Conservation (phyloP, 2,329 filamentous ascomycete genomes). For the Aspergillus calidoustus region DNA sequence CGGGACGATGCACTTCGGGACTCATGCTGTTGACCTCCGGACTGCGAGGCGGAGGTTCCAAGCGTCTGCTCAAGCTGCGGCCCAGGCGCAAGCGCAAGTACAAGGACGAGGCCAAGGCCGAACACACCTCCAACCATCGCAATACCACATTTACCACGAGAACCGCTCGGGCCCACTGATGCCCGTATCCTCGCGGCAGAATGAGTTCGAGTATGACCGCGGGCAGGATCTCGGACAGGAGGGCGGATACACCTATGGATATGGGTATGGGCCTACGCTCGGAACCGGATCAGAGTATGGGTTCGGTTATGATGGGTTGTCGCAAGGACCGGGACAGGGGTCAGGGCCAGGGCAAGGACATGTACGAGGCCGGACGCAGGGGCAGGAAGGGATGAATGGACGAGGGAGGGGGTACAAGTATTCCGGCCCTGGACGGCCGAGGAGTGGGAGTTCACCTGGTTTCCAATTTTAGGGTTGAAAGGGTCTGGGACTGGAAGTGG, state of each 20-base stretch:
- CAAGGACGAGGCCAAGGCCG: neutral
- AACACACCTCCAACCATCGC: constrained; percentile 10
- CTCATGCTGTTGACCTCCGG: constrained; percentile 37
- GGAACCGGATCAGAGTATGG: neutral
- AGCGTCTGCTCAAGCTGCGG: constrained; percentile 23
- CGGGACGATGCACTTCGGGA: constrained; percentile 29
- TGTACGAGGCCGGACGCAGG: constrained; percentile 18
- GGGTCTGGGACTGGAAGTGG: neutral
- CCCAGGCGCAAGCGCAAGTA: neutral
- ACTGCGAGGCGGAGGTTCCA: constrained; percentile 33
- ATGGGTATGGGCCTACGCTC: neutral
- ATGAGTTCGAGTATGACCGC: neutral
- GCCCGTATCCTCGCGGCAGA: neutral
- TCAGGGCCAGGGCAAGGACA: neutral
- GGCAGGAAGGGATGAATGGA: neutral
- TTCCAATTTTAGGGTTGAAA: neutral
- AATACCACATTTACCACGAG: constrained; percentile 31
- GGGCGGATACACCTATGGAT: neutral
- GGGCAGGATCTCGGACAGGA: neutral
- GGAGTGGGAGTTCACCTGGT: neutral
- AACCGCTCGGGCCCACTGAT: constrained; percentile 36
- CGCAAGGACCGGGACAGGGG: neutral
- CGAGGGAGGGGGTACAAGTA: neutral
- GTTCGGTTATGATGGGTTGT: neutral
- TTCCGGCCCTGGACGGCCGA: neutral